Percentiles rank a stretch among this genome's conserved stretches.
phyloP scores from a whole-genome alignment of 768 basidiomycete genomes.

The Infundibulicybe gibba region DNA sequence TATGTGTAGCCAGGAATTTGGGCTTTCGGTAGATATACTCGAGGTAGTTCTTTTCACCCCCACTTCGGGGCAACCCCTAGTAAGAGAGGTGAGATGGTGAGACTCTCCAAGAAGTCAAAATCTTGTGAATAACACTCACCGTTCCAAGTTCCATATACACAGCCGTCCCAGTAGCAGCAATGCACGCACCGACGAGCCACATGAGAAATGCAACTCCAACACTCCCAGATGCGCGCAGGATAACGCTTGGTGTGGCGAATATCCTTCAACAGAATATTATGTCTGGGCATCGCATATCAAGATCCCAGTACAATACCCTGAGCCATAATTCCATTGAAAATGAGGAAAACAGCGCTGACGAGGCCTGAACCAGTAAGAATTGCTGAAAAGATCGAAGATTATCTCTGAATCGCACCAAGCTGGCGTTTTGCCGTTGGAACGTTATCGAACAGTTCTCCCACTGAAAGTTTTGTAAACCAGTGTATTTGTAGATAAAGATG shows the following conservation, averaged over 20 bases:
- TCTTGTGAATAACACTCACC: conserved; percentile 28
- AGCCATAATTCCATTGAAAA: conserved; percentile 76
- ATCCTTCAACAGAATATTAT: conserved; percentile 38
- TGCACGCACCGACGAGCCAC: conserved; percentile 67
- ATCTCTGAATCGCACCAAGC: conserved; percentile 33
- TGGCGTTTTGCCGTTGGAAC: conserved; percentile 45
- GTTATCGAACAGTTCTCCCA: conserved; percentile 29
- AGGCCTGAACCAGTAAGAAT: conserved; percentile 27
- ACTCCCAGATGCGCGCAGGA: conserved; percentile 64
- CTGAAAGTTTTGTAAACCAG: no score
- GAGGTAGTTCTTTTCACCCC: conserved; percentile 76
- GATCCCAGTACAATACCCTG: conserved; percentile 41
- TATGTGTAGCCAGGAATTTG: conserved; percentile 56
- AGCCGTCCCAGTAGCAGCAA: conserved; percentile 63
- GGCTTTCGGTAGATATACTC: conserved; percentile 68
- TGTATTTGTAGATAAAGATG: no score
- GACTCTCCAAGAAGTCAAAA: not conserved
- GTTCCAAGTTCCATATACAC: conserved; percentile 79
- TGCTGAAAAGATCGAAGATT: not conserved
- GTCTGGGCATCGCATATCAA: not conserved
- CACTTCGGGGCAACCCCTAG: conserved; percentile 68
- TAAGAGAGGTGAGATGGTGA: conserved; percentile 2
- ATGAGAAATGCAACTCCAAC: conserved; percentile 64
- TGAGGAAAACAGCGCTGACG: conserved; percentile 57
- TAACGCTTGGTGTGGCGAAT: conserved; percentile 67